Evolutionary conservation across 2,329 filamentous ascomycete species (phyloP).

Genomic region (Trichoderma aggressivum): DNA sequence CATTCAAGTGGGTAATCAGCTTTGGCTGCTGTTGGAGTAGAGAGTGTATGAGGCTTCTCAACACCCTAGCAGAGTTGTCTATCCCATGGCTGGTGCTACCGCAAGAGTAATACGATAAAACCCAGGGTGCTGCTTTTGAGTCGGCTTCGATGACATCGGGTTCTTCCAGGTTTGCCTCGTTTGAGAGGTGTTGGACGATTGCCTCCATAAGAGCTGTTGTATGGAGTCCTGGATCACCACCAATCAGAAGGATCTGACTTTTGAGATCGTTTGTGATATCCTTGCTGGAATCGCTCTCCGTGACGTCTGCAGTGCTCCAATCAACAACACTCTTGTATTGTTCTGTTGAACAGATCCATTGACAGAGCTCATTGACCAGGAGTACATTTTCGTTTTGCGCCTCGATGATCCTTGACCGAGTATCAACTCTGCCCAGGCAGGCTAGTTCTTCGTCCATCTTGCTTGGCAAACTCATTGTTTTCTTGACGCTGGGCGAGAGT

Average conservation of each 20-base stretch:
- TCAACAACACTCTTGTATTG: background rate
- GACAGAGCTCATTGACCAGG: background rate
- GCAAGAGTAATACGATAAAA: background rate
- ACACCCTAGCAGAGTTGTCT: background rate
- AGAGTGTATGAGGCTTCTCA: background rate
- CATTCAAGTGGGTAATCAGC: background rate
- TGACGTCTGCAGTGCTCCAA: background rate
- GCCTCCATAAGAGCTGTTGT: background rate
- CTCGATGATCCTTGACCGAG: background rate
- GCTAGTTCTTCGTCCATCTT: fast-evolving
- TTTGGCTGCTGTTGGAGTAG: background rate
- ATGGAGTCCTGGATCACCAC: background rate
- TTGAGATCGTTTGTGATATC: fast-evolving
- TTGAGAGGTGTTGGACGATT: background rate
- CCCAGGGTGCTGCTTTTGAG: background rate
- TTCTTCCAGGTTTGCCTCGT: background rate
- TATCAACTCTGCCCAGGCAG: background rate
- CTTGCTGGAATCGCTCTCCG: fast-evolving
- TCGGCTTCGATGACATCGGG: background rate
- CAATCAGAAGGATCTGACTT: background rate
- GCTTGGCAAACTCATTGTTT: background rate
- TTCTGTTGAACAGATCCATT: background rate
- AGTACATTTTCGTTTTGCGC: background rate
- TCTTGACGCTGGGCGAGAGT: background rate
- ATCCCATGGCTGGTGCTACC: background rate